These are phyloP conservation scores for Metarhizium guizhouense DNA, from an alignment of 2,329 filamentous ascomycete genomes.

Conservation along the genomic window DNA sequence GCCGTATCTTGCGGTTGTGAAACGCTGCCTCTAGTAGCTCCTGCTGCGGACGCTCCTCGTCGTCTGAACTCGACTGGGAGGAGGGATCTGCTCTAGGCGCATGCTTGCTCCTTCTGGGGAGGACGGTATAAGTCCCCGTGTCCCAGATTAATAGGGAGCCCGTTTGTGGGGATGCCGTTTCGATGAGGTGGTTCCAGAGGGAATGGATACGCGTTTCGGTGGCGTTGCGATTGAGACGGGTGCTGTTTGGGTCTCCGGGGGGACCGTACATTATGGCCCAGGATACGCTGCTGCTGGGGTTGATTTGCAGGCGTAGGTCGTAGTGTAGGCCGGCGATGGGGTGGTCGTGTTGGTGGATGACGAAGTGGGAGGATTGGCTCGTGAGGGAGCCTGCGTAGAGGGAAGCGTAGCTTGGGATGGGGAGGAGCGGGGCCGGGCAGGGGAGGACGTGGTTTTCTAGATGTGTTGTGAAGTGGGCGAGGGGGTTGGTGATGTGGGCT, in stretches of 20 bases:
- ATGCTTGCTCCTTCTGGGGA: slow-evolving; percentile 32
- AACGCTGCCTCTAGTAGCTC: slow-evolving; percentile 44
- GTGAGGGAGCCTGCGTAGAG: slow-evolving; percentile 27
- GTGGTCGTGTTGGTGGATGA: slow-evolving; percentile 67
- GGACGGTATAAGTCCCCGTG: slow-evolving; percentile 47
- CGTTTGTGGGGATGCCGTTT: slow-evolving; percentile 43
- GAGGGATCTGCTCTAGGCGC: slow-evolving; percentile 20
- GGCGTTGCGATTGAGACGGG: slow-evolving; percentile 46
- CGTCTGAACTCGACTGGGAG: slow-evolving; percentile 16
- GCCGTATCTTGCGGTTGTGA: slow-evolving; percentile 43
- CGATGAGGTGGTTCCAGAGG: slow-evolving; percentile 52
- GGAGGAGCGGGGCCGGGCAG: slow-evolving; percentile 21
- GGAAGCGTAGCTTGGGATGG: slow-evolving; percentile 23
- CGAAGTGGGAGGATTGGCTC: slow-evolving; percentile 44
- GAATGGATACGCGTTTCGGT: slow-evolving; percentile 54
- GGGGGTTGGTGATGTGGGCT: slow-evolving; percentile 28
- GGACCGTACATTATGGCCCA: slow-evolving; percentile 58
- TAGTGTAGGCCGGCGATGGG: slow-evolving; percentile 60
- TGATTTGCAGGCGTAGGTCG: slow-evolving; percentile 63
- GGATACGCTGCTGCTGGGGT: slow-evolving; percentile 54
- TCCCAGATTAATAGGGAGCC: slow-evolving; percentile 56
- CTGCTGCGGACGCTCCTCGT: slow-evolving; percentile 25
- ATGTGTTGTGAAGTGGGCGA: slow-evolving; percentile 26
- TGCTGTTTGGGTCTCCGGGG: slow-evolving; percentile 48
- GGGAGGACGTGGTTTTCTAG: slow-evolving; percentile 20